phyloP scores from a whole-genome alignment of 2,329 filamentous ascomycete species.

The Xylaria sp. region DNA sequence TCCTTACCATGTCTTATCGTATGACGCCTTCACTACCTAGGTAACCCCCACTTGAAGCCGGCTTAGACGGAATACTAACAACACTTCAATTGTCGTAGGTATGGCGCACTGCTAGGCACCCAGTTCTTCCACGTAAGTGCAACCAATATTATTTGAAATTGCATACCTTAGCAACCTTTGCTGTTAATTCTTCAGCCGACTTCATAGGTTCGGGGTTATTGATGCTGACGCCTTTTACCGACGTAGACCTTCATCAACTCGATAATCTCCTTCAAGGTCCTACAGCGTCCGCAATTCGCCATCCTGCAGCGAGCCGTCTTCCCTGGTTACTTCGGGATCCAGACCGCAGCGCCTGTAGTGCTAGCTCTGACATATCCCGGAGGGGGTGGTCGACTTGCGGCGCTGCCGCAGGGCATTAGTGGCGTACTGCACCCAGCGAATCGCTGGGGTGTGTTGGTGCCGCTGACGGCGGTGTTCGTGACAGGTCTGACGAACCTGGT shows the following conservation, averaged over 20 bases:
- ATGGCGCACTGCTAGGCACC: constrained; percentile 86
- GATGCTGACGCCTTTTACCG: constrained; percentile 11
- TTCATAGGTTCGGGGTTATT: background rate
- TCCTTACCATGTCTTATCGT: constrained; percentile 83
- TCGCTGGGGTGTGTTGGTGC: constrained; percentile 72
- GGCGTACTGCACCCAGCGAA: constrained; percentile 71
- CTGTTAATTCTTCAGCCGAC: background rate
- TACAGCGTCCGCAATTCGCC: constrained; percentile 84
- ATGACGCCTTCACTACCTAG: constrained; percentile 48
- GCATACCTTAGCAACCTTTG: background rate
- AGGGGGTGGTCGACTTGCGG: constrained; percentile 21
- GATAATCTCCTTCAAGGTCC: constrained; percentile 78
- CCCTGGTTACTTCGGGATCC: constrained; percentile 88
- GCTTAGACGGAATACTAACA: constrained; percentile 40
- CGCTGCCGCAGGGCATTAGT: constrained; percentile 56
- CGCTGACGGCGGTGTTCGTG: constrained; percentile 76
- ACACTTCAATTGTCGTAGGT: constrained; percentile 62
- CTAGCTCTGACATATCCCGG: constrained; percentile 85
- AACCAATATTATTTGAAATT: background rate
- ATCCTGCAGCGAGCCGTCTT: constrained; percentile 84
- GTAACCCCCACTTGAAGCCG: constrained; percentile 26
- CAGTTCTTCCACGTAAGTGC: constrained; percentile 81
- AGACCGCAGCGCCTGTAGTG: constrained; percentile 77
- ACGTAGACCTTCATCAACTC: constrained; percentile 78
- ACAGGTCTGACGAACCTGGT: constrained; percentile 76